Conservation (phyloP, 2,329 filamentous ascomycete genomes). For the Penicillium sp. region DNA sequence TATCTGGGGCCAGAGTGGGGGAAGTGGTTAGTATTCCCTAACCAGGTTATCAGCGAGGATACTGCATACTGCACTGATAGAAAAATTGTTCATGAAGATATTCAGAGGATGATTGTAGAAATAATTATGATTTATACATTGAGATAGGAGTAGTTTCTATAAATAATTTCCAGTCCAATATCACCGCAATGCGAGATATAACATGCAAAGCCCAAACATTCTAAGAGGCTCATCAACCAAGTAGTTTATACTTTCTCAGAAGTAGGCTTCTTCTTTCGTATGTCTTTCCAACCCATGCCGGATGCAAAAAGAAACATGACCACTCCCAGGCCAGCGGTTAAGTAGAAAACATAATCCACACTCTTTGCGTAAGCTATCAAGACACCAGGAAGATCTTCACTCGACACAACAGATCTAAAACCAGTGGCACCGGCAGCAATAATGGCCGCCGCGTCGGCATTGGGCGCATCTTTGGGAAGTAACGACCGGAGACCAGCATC, state of each 20-base stretch:
- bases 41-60: neutral
- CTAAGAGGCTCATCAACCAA: neutral
- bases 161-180: neutral
- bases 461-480: conserved; percentile 35
- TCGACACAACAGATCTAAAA: conserved; percentile 37
- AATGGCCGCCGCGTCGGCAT: conserved; percentile 34
- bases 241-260: neutral
- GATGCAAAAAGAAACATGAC: conserved; percentile 16
- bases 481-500: conserved; percentile 38
- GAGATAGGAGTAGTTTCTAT: neutral
- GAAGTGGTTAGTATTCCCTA: neutral
- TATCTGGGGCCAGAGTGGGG: neutral
- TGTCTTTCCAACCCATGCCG: conserved; percentile 31
- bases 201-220: neutral
- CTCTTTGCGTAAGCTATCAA: conserved; percentile 33
- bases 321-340: conserved; percentile 18
- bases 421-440: conserved; percentile 48
- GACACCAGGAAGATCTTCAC: conserved; percentile 28
- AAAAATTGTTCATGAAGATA: neutral
- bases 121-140: neutral
- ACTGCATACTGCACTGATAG: neutral
- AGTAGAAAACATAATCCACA: conserved; percentile 27
- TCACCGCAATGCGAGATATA: neutral
- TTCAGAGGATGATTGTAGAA: no score
- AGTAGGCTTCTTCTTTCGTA: conserved; percentile 18